These are phyloP conservation scores for Persicaria maculosa DNA, from an alignment of 148 eudicot genomes.

Conservation along the genomic window DNA sequence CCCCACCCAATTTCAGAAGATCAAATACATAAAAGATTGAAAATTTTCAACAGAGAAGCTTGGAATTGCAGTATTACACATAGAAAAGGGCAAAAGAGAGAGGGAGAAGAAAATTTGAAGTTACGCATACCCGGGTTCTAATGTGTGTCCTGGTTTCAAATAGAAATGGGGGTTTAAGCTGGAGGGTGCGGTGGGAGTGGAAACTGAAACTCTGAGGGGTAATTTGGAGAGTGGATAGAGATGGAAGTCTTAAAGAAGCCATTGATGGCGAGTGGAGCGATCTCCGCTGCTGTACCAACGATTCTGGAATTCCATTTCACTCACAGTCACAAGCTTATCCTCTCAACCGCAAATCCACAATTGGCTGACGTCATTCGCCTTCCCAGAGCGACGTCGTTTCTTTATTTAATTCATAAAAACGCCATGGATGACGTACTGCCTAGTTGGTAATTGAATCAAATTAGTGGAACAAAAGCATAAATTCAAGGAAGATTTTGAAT, in stretches of 20 bases:
- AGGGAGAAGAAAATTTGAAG: not conserved
- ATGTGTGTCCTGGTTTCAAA: conserved; percentile 12
- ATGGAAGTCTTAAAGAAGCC: conserved; percentile 24
- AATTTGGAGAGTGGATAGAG: conserved; percentile 14
- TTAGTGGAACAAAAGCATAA: too few species aligned
- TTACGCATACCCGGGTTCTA: conserved; percentile 25
- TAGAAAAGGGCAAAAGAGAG: not conserved
- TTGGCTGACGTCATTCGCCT: not conserved
- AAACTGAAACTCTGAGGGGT: conserved; percentile 15
- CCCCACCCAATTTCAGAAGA: conserved; percentile 24
- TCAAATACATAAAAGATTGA: conserved; percentile 1
- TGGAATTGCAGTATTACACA: not conserved
- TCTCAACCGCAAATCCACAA: not conserved
- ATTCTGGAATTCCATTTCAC: not conserved
- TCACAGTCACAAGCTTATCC: not conserved
- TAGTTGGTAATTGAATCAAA: too few species aligned
- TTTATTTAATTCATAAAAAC: too few species aligned
- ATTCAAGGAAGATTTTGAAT: too few species aligned
- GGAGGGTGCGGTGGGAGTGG: conserved; percentile 19
- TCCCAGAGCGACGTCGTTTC: not conserved
- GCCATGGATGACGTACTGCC: too few species aligned
- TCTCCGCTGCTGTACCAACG: not conserved
- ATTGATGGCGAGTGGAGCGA: conserved; percentile 16
- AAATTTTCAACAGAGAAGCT: not conserved
- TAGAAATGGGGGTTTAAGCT: conserved; percentile 13